A percentile compares a stretch with the other conserved stretches of the same genome.
Conservation (phyloP, 2,329 filamentous ascomycete genomes). For the Venturia nashicola region DNA sequence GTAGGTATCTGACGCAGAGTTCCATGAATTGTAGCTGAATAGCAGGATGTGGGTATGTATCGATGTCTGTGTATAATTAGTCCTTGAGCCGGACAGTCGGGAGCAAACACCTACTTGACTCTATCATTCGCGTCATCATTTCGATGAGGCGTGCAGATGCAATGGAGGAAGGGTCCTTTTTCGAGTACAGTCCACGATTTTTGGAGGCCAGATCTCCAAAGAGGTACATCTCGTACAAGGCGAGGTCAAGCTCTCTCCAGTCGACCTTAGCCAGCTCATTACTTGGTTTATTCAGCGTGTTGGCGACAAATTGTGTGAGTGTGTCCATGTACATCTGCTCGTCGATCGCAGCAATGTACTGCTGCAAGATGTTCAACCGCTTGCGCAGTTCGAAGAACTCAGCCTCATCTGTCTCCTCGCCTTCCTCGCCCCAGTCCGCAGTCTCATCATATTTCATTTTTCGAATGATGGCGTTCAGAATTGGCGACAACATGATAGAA, state of each 20-base stretch:
- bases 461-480: constrained; percentile 79
- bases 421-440: constrained; percentile 82
- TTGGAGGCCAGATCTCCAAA: constrained; percentile 91
- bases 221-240: constrained; percentile 86
- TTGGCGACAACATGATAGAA: constrained; percentile 70
- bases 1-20: constrained; percentile 86
- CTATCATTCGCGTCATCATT: constrained; percentile 94
- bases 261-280: constrained; percentile 39
- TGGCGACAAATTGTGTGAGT: constrained; percentile 75
- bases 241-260: constrained; percentile 91
- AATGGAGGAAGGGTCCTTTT: constrained; percentile 66
- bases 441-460: constrained; percentile 99
- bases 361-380: constrained; percentile 78
- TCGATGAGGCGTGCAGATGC: constrained; percentile 72
- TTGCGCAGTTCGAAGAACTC: constrained; percentile 94
- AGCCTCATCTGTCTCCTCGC: constrained; percentile 90
- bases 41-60: constrained; percentile 76
- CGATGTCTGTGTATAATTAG: constrained; percentile 48
- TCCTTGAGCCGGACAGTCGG: not conserved
- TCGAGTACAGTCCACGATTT: constrained; percentile 74
- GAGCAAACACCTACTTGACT: constrained; percentile 53
- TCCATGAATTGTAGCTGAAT: constrained; percentile 97
- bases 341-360: constrained; percentile 81
- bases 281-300: constrained; percentile 70
- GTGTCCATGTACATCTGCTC: constrained; percentile 80